Evolutionary conservation across 306 rosid species (phyloP), one percentile per base, ranked within the genome.

Genomic region (Begonia fuchsioides): DNA sequence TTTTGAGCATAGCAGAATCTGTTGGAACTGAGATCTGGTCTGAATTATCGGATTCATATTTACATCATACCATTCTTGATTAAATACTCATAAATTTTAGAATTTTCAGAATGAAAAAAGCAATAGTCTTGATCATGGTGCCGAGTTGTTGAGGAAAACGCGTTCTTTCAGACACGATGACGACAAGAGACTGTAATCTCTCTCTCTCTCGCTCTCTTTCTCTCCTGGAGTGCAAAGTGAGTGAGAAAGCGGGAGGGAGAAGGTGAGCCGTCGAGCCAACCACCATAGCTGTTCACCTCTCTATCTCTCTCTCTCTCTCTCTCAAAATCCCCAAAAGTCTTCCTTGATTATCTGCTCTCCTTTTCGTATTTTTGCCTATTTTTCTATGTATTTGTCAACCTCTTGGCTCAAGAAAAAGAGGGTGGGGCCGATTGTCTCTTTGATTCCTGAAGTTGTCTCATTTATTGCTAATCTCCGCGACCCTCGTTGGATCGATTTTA

Each of bases 281-380:
- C 56, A 50, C 19, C 52, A 19, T 57, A 71, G 74, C 74, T 72
- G 78, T 67, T 39, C 9, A 51, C 59, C 17, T 52, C 56, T 26
- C 46, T 5, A 2, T 41, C 59, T 44, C 35, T 46, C n/a, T 13
- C 18, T 3, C 39, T 39, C 47, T 13, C 18, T 3, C 39, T n/a
- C 35, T 41, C 44, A 56, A 46, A 38, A 50, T 45, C 54, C 8
- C 35, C 35, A 6, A 5, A 26, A 26, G 13, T 46, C 43, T 35
- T 56, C 50, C 44, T 15, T 49, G 14, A 4, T 44, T 10, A 13
- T 18, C 43, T 47, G 3, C 43, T 38, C 19, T 38, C 13, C 3
- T 3, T 49, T 62, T 52, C 52, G 67, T 47, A 40, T 51, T 47
- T 50, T 71, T 62, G 35, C 39, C 17, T n/a, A 39, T 38, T 6